Evolutionary conservation across 2,329 filamentous ascomycete species (phyloP), one percentile per base, ranked within the genome.

Genomic region (Alternaria sp.): DNA sequence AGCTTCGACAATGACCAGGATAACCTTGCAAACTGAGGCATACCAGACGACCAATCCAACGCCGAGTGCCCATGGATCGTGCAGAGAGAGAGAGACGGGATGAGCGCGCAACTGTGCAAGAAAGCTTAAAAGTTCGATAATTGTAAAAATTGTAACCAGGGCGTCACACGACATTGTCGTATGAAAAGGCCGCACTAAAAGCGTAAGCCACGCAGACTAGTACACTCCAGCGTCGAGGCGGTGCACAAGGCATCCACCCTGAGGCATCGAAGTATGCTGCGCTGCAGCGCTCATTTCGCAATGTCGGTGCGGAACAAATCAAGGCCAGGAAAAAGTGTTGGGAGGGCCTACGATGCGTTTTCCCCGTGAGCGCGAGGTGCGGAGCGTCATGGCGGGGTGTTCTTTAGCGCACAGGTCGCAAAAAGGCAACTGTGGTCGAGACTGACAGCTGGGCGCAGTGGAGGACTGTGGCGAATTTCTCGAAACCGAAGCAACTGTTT

Each of bases 1-100:
- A 54, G 12, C 51, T 55, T 55, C 28, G 57, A 40, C 44, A 44
- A 34, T 7, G 12, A 36, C 53, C 4, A 45, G 53, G 40, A 57
- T 57, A 30, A 6, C 46, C 48, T 40, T 27, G 44, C 2, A 54
- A 30, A 34, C 5, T 55, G 57, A 32, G 22, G 51, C 57, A 28
- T 36, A 12, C 14, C 32, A 32, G 11, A 34, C 27, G 18, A 12
- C 46, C 38, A 7, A 9, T 43, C 6, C 12, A 14, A 18, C 1
- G 28, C 27, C 45, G 10, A 32, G 27, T 7, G 25, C n/a, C 9
- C 20, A 5, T 14, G 5, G 41, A 32, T 51, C 27, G 45, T 22
- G 22, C 25, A 28, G 16, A 10, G n/a, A 28, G 16, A 10, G n/a
- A 40, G 41, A 25, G 20, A 28, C 45, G 52, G 53, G 18, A 27